Evolutionary conservation across 805 yeast genomes (phyloP), one percentile per base, ranked within the genome.

Genomic region (Metschnikowia gruessii): DNA sequence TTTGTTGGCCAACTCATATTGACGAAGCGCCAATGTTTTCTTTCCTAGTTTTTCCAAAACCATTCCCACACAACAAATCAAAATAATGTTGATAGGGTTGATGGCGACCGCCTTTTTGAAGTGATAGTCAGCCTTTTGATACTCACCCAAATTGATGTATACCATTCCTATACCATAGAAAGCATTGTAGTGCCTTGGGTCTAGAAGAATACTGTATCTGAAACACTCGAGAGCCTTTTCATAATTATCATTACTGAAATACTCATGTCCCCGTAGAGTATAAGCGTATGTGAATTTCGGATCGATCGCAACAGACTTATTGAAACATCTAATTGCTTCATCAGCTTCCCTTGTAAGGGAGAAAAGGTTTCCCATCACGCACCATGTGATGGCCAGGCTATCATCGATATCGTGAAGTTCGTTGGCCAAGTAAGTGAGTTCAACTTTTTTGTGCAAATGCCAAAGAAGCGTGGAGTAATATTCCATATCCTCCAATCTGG

Each of bases 121-220:
- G 64, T 89, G 95, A 51, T 81, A 80, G 58, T 89, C 91, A 0
- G 98, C 97, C 57, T 82, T 81, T 37, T 79, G 81, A 59, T 82
- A 82, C 56, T 88, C 90, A 4, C 97, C 98, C 43, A 90, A 68
- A 58, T 89, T 87, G 63, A 89, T 77, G 62, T 83, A 85, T 24
- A 90, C 95, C 92, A 90, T 89, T 7, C 98, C 99, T 46, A 94
- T 79, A 22, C 99, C 99, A 60, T 94, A 94, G 59, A 91, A 81
- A 0, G 98, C 97, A 65, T 92, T 94, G 65, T 91, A 94, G 62
- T 89, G 97, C 47, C 90, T 74, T 39, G 83, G 76, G 58, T 92
- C 96, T 35, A 83, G 75, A 19, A 84, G 69, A 38, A 94, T 72
- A 3, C 97, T 95, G 51, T 75, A 73, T 31, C 96, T 68, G 74